phyloP scores from a whole-genome alignment of 495 filamentous ascomycete genomes.

The Aspergillus biplanus region DNA sequence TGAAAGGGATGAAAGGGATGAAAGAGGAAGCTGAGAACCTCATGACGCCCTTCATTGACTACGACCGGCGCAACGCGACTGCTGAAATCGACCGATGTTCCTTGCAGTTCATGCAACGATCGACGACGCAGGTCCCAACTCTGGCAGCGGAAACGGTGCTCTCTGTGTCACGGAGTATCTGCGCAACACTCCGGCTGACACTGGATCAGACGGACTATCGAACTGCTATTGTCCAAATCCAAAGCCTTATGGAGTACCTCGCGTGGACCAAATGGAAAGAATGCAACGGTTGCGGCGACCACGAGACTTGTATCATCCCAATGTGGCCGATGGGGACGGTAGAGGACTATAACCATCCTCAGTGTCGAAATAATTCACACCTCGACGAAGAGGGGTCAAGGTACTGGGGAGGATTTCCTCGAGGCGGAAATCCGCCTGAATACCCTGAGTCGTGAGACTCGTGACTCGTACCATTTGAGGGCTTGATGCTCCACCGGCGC shows the following conservation, averaged over 20 bases:
- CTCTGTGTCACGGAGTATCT: conserved; percentile 52
- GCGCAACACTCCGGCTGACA: conserved; percentile 50
- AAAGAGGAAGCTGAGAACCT: conserved; percentile 49
- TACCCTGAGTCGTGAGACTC: conserved; percentile 1
- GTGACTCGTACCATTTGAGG: neutral
- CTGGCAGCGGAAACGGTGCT: conserved; percentile 47
- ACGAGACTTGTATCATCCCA: conserved; percentile 68
- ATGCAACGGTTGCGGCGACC: conserved; percentile 54
- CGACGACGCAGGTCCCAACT: conserved; percentile 8
- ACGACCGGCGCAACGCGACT: conserved; percentile 37
- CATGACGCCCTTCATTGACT: conserved; percentile 55
- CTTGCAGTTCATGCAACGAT: conserved; percentile 47
- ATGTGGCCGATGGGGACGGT: conserved; percentile 66
- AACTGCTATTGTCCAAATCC: conserved; percentile 34
- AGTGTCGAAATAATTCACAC: conserved; percentile 42
- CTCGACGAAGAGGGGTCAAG: conserved; percentile 32
- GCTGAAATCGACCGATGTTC: conserved; percentile 53
- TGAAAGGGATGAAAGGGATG: conserved; percentile 37
- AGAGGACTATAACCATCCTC: conserved; percentile 56
- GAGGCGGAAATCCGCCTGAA: conserved; percentile 3
- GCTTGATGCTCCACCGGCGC: neutral
- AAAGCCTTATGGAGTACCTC: conserved; percentile 51
- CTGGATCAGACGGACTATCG: conserved; percentile 31
- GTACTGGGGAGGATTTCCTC: conserved; percentile 39
- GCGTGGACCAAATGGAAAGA: conserved; percentile 66